Base-by-base conservation (phyloP, 2,329 filamentous ascomycete species). In the Aspergillus sp. region DNA sequence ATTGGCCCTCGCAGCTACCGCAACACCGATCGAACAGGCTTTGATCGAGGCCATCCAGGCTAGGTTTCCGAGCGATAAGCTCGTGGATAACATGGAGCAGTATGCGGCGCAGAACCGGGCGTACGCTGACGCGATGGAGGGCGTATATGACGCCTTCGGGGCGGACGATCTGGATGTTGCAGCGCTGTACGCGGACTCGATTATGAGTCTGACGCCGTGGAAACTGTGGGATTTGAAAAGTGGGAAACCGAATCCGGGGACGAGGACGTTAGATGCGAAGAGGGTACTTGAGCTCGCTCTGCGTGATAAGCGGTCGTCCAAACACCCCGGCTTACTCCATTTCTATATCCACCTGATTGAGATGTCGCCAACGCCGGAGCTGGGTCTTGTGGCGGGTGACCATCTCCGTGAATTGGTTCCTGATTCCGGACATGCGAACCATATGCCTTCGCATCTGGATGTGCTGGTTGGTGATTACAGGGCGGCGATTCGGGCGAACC, bases 371-470 rank as follows among this genome's bases (percentile, higher is more conserved):
- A 80, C 77, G 0, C 89, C 89, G 0, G 89, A 90, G 68, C 68
- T 73, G 1, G 89, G 85, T 1, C 70, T 90, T 15, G 75, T 81
- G 0, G 77, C 82, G 0, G 88, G 87, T 4, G 82, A 91, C 64
- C 74, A 67, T 20, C 78, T 91, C 15, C 84, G 88, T 20, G 80
- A 78, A 12, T 78, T 91, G 2, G 83, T 88, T 0, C 88, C 88
- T 0, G 88, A 91, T 67, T 80, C 84, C 0, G 89, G 88, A 0
- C 89, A 92, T 70, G 74, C 90, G 0, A 79, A 86, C 41, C 89
- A 91, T 66, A 93, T 93, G 90, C 89, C 89, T 0, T 85, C 85
- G 0, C 90, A 93, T 70, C 78, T 93, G 34, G 89, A 93, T 68
- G 82, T 90, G 8, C 80, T 92, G 0, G 83, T 86, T 20, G 90